A percentile compares a stretch with the other conserved stretches of the same genome.
These are phyloP conservation scores for Gloeopeniophorella convolvens DNA, from an alignment of 768 basidiomycete species.

Conservation along the genomic window DNA sequence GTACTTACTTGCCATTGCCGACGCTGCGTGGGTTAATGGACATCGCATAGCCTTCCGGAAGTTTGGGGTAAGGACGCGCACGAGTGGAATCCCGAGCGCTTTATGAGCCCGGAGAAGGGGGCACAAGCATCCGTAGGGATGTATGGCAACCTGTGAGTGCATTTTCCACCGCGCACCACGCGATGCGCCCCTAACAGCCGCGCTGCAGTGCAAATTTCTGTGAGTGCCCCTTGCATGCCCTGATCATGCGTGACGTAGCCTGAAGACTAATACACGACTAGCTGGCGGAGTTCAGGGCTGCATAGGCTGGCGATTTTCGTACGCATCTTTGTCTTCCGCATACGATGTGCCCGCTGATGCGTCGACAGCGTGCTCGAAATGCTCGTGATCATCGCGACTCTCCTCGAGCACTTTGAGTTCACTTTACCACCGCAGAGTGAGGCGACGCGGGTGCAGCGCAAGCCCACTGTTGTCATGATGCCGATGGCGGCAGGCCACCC, in stretches of 20 bases:
- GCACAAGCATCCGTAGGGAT: constrained; percentile 3
- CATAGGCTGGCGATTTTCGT: constrained; percentile 19
- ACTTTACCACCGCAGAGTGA: not conserved
- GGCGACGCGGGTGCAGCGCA: not conserved
- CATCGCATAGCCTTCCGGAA: not conserved
- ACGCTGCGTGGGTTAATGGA: not conserved
- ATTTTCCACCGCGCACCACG: not conserved
- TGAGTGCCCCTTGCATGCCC: not conserved
- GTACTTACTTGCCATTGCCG: not conserved
- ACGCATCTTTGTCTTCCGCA: not conserved
- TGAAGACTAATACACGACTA: not conserved
- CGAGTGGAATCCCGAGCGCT: constrained; percentile 14
- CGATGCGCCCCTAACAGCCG: not conserved
- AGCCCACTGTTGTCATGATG: constrained; percentile 10
- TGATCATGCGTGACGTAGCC: not conserved
- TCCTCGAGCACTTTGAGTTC: constrained; percentile 15
- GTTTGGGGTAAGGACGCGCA: constrained; percentile 17
- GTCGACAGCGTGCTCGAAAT: constrained; percentile 12
- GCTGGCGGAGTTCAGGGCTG: constrained; percentile 15
- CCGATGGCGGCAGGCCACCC: constrained; percentile 9
- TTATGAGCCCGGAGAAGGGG: constrained; percentile 1
- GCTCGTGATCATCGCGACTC: constrained; percentile 5
- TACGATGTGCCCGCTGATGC: not conserved
- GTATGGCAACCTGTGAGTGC: constrained; percentile 17
- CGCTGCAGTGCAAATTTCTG: constrained; percentile 8